These are phyloP conservation scores for Pseudisothecium myosuroides DNA, from an alignment of 225 moss, liverwort and hornwort species.

Conservation along the genomic window DNA sequence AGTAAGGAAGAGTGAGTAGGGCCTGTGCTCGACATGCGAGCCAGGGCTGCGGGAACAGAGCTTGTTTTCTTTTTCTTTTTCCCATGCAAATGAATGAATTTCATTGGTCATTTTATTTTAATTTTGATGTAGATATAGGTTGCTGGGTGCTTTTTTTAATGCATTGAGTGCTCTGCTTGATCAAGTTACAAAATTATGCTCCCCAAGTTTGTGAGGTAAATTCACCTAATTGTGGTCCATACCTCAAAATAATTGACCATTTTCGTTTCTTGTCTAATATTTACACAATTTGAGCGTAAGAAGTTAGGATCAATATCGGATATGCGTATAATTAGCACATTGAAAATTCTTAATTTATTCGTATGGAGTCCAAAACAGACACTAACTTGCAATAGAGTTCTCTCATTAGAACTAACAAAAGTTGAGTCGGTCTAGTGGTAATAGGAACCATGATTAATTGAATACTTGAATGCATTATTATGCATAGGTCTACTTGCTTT, in stretches of 20 bases:
- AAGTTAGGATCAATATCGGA: background rate
- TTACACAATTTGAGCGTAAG: no score
- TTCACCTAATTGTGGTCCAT: background rate
- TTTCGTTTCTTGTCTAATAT: background rate
- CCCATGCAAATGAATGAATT: background rate
- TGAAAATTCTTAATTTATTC: no score
- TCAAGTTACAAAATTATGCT: background rate
- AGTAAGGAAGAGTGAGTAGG: background rate
- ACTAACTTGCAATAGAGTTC: no score
- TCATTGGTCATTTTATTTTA: no score
- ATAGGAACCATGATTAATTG: background rate
- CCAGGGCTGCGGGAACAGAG: no score
- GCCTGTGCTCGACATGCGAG: background rate
- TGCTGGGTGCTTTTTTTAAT: background rate
- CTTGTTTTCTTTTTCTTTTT: background rate
- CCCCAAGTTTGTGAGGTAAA: background rate
- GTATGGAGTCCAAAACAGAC: background rate
- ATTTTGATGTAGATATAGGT: background rate
- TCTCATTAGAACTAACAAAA: no score
- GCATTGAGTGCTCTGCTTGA: background rate
- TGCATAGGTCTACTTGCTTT: background rate
- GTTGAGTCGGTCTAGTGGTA: background rate
- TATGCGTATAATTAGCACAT: background rate
- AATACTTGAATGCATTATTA: background rate
- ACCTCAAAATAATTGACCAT: background rate